Percentiles rank a stretch among this genome's conserved stretches.
These are phyloP conservation scores for Globisporangium polare DNA, from an alignment of 352 stramenopile genomes.

Conservation along the genomic window DNA sequence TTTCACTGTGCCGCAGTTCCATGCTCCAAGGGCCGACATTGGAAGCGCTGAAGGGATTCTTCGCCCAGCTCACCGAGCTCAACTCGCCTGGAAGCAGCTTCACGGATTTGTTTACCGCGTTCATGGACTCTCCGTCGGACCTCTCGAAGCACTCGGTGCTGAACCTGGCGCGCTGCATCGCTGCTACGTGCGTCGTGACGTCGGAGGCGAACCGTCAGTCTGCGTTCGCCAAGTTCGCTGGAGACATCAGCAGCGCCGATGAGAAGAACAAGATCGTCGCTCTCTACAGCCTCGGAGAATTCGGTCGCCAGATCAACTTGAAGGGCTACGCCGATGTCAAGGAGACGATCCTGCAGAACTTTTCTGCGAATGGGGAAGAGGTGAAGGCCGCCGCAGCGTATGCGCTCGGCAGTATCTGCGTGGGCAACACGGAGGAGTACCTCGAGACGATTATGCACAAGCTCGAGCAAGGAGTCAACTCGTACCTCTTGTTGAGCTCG, in stretches of 20 bases:
- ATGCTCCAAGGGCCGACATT: constrained; percentile 88
- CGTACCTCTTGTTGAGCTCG: constrained; percentile 96
- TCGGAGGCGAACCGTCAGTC: constrained; percentile 51
- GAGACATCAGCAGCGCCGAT: constrained; percentile 48
- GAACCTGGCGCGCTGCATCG: constrained; percentile 93
- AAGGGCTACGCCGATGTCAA: constrained; percentile 83
- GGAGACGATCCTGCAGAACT: constrained; percentile 87
- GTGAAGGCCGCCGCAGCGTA: constrained; percentile 96
- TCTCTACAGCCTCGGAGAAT: constrained; percentile 94
- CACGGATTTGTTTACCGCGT: constrained; percentile 74
- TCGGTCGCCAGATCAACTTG: constrained; percentile 92
- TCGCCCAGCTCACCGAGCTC: constrained; percentile 66
- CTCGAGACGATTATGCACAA: constrained; percentile 91
- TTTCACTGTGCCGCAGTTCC: constrained; percentile 89
- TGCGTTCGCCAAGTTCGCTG: constrained; percentile 73
- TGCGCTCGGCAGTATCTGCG: constrained; percentile 94
- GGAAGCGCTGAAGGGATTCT: constrained; percentile 49
- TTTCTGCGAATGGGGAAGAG: constrained; percentile 88
- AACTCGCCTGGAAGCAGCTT: constrained; percentile 69
- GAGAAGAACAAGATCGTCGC: constrained; percentile 87
- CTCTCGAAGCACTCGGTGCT: constrained; percentile 90
- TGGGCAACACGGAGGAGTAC: constrained; percentile 91
- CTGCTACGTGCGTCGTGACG: constrained; percentile 71
- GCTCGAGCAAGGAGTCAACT: constrained; percentile 88
- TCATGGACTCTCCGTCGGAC: constrained; percentile 62